phyloP scores from a whole-genome alignment of 805 yeast genomes.

The Schwanniomyces vanrijiae region DNA sequence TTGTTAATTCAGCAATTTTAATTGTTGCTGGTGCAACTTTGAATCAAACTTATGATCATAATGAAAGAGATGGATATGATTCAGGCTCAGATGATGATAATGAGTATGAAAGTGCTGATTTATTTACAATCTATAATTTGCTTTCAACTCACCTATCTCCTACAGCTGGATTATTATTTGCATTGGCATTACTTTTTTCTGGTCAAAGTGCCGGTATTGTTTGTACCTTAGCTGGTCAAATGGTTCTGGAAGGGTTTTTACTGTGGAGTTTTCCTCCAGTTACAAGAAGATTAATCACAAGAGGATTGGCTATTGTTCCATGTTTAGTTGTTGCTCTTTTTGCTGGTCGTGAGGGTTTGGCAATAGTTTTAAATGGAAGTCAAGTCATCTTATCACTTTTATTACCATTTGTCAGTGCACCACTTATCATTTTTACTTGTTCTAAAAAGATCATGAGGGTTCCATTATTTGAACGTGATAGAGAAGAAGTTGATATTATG shows the following conservation, averaged over 20 bases:
- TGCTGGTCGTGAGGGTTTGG: constrained; percentile 81
- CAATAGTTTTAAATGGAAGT: constrained; percentile 70
- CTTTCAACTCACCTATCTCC: constrained; percentile 70
- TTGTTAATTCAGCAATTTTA: constrained; percentile 86
- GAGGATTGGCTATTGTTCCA: constrained; percentile 83
- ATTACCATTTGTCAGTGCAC: constrained; percentile 86
- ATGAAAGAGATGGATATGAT: constrained; percentile 11
- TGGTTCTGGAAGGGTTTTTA: constrained; percentile 88
- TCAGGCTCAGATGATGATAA: constrained; percentile 22
- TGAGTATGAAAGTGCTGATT: constrained; percentile 56
- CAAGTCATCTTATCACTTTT: constrained; percentile 83
- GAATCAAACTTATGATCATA: constrained; percentile 25
- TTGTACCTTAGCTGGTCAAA: constrained; percentile 91
- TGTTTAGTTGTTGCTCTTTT: constrained; percentile 71
- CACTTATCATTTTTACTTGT: constrained; percentile 79
- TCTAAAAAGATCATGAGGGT: constrained; percentile 66
- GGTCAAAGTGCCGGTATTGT: constrained; percentile 97
- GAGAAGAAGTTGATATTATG: constrained; percentile 24
- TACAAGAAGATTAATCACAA: constrained; percentile 72
- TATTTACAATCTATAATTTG: constrained; percentile 75
- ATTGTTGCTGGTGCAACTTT: constrained; percentile 91
- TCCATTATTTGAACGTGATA: constrained; percentile 32
- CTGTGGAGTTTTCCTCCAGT: constrained; percentile 82
- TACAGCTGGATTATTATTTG: constrained; percentile 87
- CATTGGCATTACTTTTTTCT: constrained; percentile 80